These are phyloP conservation scores for Marasmius fiardii DNA, from an alignment of 1,284 basidiomycete species.

Conservation along the genomic window DNA sequence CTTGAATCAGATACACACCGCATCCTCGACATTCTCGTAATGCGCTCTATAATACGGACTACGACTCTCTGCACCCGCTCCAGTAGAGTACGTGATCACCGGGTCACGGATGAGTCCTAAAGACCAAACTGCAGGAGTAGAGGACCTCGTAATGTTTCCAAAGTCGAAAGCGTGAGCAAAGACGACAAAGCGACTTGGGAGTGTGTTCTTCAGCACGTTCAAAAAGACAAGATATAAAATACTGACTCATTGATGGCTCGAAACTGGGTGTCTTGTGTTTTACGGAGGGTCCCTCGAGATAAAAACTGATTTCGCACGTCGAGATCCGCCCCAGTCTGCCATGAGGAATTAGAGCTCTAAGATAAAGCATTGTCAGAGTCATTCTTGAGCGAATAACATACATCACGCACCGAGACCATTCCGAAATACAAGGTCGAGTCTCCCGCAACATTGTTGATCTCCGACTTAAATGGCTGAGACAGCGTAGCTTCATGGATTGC, in stretches of 20 bases:
- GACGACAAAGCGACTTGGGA: not conserved
- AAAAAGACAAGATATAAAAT: not conserved
- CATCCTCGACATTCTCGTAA: not conserved
- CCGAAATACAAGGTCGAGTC: conserved; percentile 23
- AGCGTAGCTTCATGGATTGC: not conserved
- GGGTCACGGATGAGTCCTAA: not conserved
- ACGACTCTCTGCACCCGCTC: not conserved
- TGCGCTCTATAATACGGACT: not conserved
- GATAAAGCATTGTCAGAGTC: not conserved
- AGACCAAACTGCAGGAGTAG: not conserved
- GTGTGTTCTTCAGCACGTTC: not conserved
- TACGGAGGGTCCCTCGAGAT: not conserved
- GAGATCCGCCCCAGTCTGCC: not conserved
- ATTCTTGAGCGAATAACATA: not conserved
- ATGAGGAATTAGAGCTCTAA: not conserved
- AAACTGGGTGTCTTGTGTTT: not conserved
- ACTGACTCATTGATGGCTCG: not conserved
- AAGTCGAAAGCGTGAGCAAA: not conserved
- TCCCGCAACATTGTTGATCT: conserved; percentile 29
- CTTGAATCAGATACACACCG: not conserved
- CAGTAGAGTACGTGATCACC: not conserved
- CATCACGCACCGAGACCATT: not conserved
- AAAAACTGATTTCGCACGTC: not conserved
- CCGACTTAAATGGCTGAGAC: conserved; percentile 16
- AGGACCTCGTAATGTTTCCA: not conserved